Conservation (phyloP, 2,329 filamentous ascomycete genomes). For the Pseudonectria buxi region DNA sequence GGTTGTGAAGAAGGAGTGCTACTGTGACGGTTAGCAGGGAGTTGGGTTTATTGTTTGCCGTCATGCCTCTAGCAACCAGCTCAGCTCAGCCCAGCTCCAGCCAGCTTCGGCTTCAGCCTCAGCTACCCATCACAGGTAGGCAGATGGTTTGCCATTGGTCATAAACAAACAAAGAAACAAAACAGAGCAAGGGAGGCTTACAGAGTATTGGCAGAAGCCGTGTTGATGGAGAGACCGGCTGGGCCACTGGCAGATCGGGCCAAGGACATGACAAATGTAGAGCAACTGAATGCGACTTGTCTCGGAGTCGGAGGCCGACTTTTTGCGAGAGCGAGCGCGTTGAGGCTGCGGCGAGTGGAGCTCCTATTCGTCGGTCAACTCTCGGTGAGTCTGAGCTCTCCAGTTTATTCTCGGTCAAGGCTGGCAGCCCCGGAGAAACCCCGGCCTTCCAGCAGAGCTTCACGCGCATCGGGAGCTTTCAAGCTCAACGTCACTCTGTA, state of each 20-base stretch:
- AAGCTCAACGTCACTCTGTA: background rate
- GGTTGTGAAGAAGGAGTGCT: constrained; percentile 24
- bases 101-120: too few species aligned
- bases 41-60: too few species aligned
- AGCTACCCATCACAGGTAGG: too few species aligned
- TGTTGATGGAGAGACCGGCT: constrained; percentile 57
- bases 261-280: constrained; percentile 36
- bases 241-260: constrained; percentile 54
- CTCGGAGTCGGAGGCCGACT: constrained; percentile 14
- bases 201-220: constrained; percentile 48
- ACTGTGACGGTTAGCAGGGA: constrained; percentile 17
- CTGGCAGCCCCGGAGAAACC: background rate
- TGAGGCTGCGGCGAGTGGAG: constrained; percentile 8
- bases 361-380: constrained; percentile 1
- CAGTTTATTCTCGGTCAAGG: background rate
- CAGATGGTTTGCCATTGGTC: too few species aligned
- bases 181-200: constrained; percentile 25
- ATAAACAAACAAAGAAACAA: too few species aligned
- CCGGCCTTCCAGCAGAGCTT: background rate
- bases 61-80: too few species aligned
- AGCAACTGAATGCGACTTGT: constrained; percentile 14
- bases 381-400: constrained; percentile 6
- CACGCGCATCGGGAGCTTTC: background rate
- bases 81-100: too few species aligned
- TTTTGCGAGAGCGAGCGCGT: constrained; percentile 9